Evolutionary conservation across 805 yeast species (phyloP).

Genomic region (Saturnispora zaruensis): DNA sequence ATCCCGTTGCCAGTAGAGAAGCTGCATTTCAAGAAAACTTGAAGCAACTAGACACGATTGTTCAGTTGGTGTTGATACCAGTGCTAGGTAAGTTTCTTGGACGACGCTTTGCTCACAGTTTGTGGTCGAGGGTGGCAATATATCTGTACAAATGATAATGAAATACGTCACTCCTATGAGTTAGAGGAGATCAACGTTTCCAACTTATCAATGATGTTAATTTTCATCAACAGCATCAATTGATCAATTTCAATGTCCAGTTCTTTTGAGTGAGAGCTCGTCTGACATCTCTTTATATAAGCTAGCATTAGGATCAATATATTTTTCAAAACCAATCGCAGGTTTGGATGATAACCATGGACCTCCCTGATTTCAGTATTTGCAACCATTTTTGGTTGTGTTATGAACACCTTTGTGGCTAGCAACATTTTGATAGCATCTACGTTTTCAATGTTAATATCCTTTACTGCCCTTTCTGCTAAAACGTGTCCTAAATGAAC

Average conservation of each 20-base stretch:
- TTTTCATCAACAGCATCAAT: conserved; percentile 22
- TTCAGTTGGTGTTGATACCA: conserved; percentile 56
- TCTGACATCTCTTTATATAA: conserved; percentile 14
- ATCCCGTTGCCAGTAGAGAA: conserved; percentile 1
- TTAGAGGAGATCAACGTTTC: conserved; percentile 7
- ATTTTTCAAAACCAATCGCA: conserved; percentile 24
- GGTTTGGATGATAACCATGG: conserved; percentile 22
- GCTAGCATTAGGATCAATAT: conserved; percentile 21
- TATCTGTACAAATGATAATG: not conserved
- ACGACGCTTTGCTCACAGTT: conserved; percentile 41
- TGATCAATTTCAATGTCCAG: conserved; percentile 10
- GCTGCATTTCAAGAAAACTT: conserved; percentile 20
- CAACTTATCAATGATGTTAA: conserved; percentile 23
- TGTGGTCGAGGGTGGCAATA: conserved; percentile 26
- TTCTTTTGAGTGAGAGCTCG: not conserved
- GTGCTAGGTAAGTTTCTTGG: conserved; percentile 61
- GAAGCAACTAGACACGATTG: conserved; percentile 47
- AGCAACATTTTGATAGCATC: conserved; percentile 1
- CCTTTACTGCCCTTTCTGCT: conserved; percentile 9
- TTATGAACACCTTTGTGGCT: conserved; percentile 3
- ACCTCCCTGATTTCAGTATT: conserved; percentile 5
- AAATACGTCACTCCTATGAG: not conserved
- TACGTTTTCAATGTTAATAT: conserved; percentile 1
- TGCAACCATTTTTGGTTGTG: conserved; percentile 7
- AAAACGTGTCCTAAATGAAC: conserved; percentile 22